Conservation (phyloP, 805 yeast genomes). For the Scheffersomyces lignosus region DNA sequence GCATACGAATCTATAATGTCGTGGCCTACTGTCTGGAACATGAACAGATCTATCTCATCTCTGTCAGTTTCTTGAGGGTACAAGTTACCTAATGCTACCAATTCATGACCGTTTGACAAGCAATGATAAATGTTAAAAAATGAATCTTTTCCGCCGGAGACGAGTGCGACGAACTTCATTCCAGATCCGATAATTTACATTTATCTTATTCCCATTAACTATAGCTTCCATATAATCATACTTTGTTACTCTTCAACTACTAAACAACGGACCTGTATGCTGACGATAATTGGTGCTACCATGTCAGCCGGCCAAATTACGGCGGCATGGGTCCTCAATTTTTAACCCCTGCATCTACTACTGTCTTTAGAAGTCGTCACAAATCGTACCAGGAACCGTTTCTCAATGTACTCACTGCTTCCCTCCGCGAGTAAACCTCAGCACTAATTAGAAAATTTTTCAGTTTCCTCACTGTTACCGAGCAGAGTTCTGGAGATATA, state of each 20-base stretch:
- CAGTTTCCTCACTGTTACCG: neutral
- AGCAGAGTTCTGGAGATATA: neutral
- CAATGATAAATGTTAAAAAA: constrained; percentile 88
- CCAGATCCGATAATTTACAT: no score
- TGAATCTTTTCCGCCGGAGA: constrained; percentile 97
- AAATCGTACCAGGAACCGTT: no score
- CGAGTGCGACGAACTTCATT: constrained; percentile 90
- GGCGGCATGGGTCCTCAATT: no score
- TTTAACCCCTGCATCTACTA: no score
- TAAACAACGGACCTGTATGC: no score
- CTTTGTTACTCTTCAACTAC: no score
- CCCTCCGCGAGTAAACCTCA: neutral
- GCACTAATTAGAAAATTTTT: neutral
- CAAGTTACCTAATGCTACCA: constrained; percentile 82
- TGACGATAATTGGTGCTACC: no score
- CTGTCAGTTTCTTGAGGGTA: constrained; percentile 51
- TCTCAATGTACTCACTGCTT: neutral
- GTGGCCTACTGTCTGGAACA: constrained; percentile 98
- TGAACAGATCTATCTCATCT: constrained; percentile 86
- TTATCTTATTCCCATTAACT: no score
- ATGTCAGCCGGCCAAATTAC: no score
- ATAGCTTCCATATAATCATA: no score
- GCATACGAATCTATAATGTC: constrained; percentile 65
- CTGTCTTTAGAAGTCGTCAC: no score
- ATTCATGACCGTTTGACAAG: constrained; percentile 78